A percentile compares a stretch with the other conserved stretches of the same genome.
These are phyloP conservation scores for Phytophthora multivora DNA, from an alignment of 352 stramenopile species.

Conservation along the genomic window DNA sequence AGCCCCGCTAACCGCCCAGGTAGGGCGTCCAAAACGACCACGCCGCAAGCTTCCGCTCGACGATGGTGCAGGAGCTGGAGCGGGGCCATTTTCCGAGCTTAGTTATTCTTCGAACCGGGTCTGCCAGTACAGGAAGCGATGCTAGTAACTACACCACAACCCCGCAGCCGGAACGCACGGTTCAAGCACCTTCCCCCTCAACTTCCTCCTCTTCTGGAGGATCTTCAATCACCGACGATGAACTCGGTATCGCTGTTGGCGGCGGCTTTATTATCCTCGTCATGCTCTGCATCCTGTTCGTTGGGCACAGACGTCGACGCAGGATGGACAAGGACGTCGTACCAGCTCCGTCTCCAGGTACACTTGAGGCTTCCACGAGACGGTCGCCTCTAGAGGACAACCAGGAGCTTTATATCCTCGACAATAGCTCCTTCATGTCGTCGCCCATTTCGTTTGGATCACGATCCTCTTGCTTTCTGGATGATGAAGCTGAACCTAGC, in stretches of 20 bases:
- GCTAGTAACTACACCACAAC: constrained; percentile 9
- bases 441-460: constrained; percentile 29
- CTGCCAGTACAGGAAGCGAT: constrained; percentile 3
- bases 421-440: constrained; percentile 20
- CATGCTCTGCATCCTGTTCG: constrained; percentile 26
- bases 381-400: constrained; percentile 3
- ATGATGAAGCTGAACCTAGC: constrained; percentile 5
- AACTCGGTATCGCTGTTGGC: constrained; percentile 33
- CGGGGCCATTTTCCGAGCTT: constrained; percentile 14
- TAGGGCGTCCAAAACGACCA: constrained; percentile 4
- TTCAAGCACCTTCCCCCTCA: constrained; percentile 13
- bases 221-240: constrained; percentile 21
- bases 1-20: constrained; percentile 12
- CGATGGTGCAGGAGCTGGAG: constrained; percentile 11
- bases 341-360: constrained; percentile 14
- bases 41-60: neutral
- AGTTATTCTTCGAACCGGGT: constrained; percentile 9
- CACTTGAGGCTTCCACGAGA: constrained; percentile 15
- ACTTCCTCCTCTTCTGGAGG: constrained; percentile 13
- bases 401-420: constrained; percentile 25
- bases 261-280: constrained; percentile 23
- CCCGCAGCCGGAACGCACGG: constrained; percentile 13
- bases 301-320: constrained; percentile 20
- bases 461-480: constrained; percentile 11
- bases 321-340: constrained; percentile 19